Conservation (phyloP, 495 filamentous ascomycete genomes). For the Monascus purpureus region DNA sequence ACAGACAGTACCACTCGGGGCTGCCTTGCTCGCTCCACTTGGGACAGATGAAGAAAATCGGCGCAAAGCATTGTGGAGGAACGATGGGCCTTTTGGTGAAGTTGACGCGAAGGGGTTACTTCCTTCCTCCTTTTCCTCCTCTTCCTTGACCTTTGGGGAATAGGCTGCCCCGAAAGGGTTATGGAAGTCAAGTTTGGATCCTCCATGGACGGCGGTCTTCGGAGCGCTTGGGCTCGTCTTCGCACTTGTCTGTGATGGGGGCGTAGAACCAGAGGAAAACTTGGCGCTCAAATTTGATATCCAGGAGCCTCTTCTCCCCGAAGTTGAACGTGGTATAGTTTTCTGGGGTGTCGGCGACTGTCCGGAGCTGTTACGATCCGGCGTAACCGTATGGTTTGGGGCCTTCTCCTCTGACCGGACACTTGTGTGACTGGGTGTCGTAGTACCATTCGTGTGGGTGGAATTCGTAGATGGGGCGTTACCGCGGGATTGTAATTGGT, state of each 20-base stretch:
- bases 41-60: constrained; percentile 61
- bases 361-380: too few species aligned
- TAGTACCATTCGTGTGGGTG: neutral
- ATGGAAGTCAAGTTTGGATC: constrained; percentile 23
- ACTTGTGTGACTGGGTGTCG: neutral
- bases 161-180: constrained; percentile 39
- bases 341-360: constrained; percentile 15
- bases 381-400: too few species aligned
- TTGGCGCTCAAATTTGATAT: constrained; percentile 85
- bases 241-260: constrained; percentile 28
- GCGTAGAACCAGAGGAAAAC: constrained; percentile 58
- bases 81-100: constrained; percentile 55
- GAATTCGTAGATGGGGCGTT: constrained; percentile 8
- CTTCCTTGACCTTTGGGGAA: constrained; percentile 44
- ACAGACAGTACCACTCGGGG: constrained; percentile 41
- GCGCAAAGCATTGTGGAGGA: constrained; percentile 68
- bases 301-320: constrained; percentile 65
- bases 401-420: neutral
- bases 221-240: constrained; percentile 24
- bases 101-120: constrained; percentile 48
- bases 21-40: constrained; percentile 33
- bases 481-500: constrained; percentile 8
- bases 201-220: constrained; percentile 28
- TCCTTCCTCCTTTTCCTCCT: constrained; percentile 32
- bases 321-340: constrained; percentile 16